A percentile compares a stretch with the other conserved stretches of the same genome.
Evolutionary conservation across 2,329 filamentous ascomycete genomes (phyloP).

Genomic region (Curvularia eragrostidis): DNA sequence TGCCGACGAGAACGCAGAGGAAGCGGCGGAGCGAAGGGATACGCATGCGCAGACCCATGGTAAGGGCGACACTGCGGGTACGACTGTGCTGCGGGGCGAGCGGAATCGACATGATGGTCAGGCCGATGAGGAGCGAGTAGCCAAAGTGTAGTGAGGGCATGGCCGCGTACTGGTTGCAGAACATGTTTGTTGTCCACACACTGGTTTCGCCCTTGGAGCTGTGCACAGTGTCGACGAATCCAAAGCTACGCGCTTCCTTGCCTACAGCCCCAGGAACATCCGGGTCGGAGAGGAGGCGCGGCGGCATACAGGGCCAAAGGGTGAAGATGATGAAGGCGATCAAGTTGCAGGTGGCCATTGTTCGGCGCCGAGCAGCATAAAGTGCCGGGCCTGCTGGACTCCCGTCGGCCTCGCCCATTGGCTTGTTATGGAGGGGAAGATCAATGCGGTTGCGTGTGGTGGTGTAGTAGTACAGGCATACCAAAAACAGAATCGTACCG

Average conservation of each 20-base stretch:
- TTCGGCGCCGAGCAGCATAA: slow-evolving; percentile 63
- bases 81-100: slow-evolving; percentile 62
- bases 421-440: slow-evolving; percentile 50
- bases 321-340: slow-evolving; percentile 67
- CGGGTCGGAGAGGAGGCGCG: slow-evolving; percentile 62
- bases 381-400: slow-evolving; percentile 59
- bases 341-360: slow-evolving; percentile 65
- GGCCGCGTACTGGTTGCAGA: slow-evolving; percentile 79
- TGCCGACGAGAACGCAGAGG: slow-evolving; percentile 59
- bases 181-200: slow-evolving; percentile 75
- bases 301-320: slow-evolving; percentile 67
- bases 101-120: slow-evolving; percentile 72
- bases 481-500: slow-evolving; percentile 73
- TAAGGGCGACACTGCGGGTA: slow-evolving; percentile 43
- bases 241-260: slow-evolving; percentile 64
- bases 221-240: slow-evolving; percentile 67
- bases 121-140: slow-evolving; percentile 74
- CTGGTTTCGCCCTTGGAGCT: slow-evolving; percentile 66
- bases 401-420: slow-evolving; percentile 36
- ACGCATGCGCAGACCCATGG: slow-evolving; percentile 42
- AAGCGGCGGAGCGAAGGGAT: slow-evolving; percentile 61
- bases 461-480: slow-evolving; percentile 73
- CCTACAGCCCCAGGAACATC: slow-evolving; percentile 63
- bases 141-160: slow-evolving; percentile 81
- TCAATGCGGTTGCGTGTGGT: slow-evolving; percentile 64